These are phyloP conservation scores for Yamadazyma sp. DNA, from an alignment of 1,139 yeast species.

Conservation along the genomic window DNA sequence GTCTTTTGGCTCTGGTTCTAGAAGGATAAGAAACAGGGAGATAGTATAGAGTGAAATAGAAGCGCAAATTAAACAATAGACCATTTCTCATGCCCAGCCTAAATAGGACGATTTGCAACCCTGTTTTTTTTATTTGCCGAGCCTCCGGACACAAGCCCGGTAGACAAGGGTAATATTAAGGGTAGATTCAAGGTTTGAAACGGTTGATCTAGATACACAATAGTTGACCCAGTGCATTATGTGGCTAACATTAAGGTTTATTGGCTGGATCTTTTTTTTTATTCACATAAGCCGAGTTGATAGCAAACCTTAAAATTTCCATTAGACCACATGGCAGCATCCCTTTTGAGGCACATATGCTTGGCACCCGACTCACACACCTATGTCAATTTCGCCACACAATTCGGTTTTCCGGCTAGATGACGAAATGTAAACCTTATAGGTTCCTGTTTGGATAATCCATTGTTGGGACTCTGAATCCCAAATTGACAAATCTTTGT, in stretches of 20 bases:
- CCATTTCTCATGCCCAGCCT: no score
- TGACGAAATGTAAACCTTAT: constrained; percentile 52
- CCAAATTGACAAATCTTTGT: constrained; percentile 62
- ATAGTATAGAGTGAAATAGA: neutral
- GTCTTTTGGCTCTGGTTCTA: no score
- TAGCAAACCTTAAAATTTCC: neutral
- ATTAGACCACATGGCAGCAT: neutral
- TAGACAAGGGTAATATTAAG: no score
- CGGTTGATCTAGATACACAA: no score
- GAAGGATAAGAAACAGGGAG: no score
- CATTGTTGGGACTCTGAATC: constrained; percentile 58
- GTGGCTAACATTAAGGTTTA: no score
- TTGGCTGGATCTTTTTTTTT: neutral
- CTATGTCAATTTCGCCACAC: constrained; percentile 47
- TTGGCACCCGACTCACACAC: constrained; percentile 24
- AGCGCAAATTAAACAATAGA: neutral
- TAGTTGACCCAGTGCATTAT: no score
- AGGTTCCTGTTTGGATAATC: constrained; percentile 60
- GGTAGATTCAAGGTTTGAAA: no score
- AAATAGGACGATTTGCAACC: no score
- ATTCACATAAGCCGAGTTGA: neutral
- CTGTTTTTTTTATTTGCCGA: no score
- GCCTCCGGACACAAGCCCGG: no score
- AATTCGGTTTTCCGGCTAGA: constrained; percentile 54
- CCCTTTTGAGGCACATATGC: neutral